Conservation (phyloP, 2,329 filamentous ascomycete species). For the Trichoderma atroviride region DNA sequence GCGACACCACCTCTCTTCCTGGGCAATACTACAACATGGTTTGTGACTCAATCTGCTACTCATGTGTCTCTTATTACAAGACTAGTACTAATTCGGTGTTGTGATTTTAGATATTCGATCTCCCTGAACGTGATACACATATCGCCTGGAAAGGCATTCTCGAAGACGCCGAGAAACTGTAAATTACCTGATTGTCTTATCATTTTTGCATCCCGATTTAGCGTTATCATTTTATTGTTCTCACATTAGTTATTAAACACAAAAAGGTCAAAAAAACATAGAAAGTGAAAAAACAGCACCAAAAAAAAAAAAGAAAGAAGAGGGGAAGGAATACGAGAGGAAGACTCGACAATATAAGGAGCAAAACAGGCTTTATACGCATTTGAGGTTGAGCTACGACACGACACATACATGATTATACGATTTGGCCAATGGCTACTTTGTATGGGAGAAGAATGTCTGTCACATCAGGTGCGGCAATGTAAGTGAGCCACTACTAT, state of each 20-base stretch:
- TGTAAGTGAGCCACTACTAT: not conserved
- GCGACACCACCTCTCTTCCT: conserved; percentile 72
- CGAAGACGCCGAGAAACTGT: not conserved
- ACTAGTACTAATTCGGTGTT: not conserved
- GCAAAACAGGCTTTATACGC: not conserved
- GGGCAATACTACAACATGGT: conserved; percentile 86
- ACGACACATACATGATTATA: not conserved
- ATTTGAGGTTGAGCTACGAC: not conserved
- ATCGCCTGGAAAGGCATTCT: not conserved
- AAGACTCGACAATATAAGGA: not conserved
- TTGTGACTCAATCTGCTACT: conserved; percentile 33
- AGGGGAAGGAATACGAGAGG: no score
- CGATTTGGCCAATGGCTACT: not conserved
- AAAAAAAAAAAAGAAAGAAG: not conserved
- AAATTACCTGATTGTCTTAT: not conserved
- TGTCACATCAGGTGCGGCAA: no score
- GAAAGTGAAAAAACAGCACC: not conserved
- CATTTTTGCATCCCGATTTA: not conserved
- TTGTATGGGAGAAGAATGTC: not conserved
- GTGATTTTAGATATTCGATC: not conserved
- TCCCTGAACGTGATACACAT: not conserved
- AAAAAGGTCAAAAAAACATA: not conserved
- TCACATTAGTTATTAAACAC: not conserved
- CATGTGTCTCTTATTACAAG: not conserved
- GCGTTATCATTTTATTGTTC: not conserved